Conservation (phyloP, 2,329 filamentous ascomycete genomes). For the Monosporascus ibericus region DNA sequence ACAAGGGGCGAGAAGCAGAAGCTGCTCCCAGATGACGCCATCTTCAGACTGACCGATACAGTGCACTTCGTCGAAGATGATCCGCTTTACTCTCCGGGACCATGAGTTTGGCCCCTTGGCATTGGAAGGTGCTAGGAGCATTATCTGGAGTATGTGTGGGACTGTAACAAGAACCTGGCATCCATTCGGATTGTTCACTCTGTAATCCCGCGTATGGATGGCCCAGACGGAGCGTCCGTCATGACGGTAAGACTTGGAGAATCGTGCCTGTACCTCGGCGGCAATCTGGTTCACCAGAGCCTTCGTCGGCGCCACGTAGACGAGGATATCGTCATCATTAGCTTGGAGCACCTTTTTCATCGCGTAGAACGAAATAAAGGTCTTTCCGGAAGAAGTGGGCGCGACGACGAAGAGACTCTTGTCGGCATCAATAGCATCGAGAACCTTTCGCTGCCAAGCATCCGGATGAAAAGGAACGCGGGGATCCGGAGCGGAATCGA, state of each 20-base stretch:
- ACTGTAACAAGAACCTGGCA: conserved; percentile 75
- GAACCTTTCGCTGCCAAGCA: conserved; percentile 67
- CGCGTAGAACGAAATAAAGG: conserved; percentile 78
- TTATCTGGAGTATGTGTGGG: conserved; percentile 72
- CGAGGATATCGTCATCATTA: conserved; percentile 63
- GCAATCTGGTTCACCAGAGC: conserved; percentile 80
- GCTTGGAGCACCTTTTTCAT: conserved; percentile 69
- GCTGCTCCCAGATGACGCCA: conserved; percentile 72
- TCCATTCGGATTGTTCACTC: conserved; percentile 65
- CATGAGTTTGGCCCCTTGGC: conserved; percentile 50
- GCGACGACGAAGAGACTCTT: conserved; percentile 70
- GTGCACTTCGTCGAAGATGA: conserved; percentile 80
- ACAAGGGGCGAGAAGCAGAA: conserved; percentile 67
- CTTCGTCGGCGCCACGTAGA: conserved; percentile 78
- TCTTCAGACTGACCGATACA: conserved; percentile 73
- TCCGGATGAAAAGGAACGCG: conserved; percentile 68
- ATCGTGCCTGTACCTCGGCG: conserved; percentile 69
- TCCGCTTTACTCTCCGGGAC: conserved; percentile 62
- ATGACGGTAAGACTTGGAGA: conserved; percentile 58
- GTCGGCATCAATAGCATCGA: conserved; percentile 66
- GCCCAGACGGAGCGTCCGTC: conserved; percentile 67
- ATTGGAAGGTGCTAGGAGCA: conserved; percentile 62
- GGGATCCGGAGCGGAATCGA: conserved; percentile 61
- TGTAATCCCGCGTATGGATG: conserved; percentile 70
- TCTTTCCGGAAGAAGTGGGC: conserved; percentile 74